Percentiles rank a stretch among this genome's conserved stretches.
Conservation (phyloP, 352 stramenopile species). For the Globisporangium middletonii region DNA sequence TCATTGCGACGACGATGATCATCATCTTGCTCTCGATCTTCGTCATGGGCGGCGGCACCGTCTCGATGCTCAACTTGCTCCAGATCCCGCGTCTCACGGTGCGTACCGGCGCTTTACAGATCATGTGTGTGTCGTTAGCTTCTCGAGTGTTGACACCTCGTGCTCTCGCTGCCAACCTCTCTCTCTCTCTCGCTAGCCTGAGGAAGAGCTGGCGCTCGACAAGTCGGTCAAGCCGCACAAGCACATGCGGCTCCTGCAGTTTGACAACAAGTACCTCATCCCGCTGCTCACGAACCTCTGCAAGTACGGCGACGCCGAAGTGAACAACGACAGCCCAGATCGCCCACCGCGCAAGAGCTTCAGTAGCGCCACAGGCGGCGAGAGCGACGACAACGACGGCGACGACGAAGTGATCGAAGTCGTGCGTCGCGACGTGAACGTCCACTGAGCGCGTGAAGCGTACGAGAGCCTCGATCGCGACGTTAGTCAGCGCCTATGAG, state of each 20-base stretch:
- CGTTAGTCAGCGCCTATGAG: too few relatives aligned
- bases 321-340: constrained; percentile 25
- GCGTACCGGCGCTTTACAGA: constrained; percentile 5
- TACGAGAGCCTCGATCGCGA: neutral
- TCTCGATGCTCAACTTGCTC: constrained; percentile 82
- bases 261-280: constrained; percentile 86
- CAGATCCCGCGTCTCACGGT: constrained; percentile 82
- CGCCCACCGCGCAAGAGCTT: constrained; percentile 39
- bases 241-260: constrained; percentile 77
- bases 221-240: constrained; percentile 75
- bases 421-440: constrained; percentile 53
- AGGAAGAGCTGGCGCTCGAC: constrained; percentile 70
- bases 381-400: constrained; percentile 23
- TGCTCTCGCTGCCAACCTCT: neutral
- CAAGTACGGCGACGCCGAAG: constrained; percentile 28
- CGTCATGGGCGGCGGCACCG: constrained; percentile 86
- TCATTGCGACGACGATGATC: constrained; percentile 88
- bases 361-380: constrained; percentile 23
- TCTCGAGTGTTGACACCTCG: neutral
- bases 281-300: constrained; percentile 73
- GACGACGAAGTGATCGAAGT: constrained; percentile 72
- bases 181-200: constrained; percentile 26
- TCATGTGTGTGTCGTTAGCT: neutral
- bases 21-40: constrained; percentile 92
- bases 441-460: constrained; percentile 23